phyloP scores from a whole-genome alignment of 768 basidiomycete species.

The Boletellus ananiceps region DNA sequence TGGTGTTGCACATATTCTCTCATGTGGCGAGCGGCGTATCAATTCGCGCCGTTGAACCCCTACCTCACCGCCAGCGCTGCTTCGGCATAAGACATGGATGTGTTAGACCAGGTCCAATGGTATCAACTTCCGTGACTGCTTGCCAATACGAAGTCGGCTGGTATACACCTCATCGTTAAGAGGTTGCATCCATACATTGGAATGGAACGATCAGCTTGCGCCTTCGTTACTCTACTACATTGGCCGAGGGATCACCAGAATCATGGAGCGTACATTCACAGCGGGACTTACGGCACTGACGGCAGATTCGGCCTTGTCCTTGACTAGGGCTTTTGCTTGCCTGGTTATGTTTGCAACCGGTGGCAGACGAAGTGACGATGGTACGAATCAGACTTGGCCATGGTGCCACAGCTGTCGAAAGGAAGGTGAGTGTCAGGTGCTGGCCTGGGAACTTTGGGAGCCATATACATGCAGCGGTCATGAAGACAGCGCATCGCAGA shows the following conservation, averaged over 20 bases:
- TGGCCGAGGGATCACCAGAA: slow-evolving; percentile 35
- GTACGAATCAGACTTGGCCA: no score
- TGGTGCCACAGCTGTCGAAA: not conserved
- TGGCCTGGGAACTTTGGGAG: not conserved
- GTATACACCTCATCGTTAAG: no score
- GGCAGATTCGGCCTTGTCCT: not conserved
- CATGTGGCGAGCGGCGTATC: not conserved
- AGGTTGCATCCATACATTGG: no score
- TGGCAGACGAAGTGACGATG: slow-evolving; percentile 46
- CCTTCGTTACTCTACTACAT: slow-evolving; percentile 22
- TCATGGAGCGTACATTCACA: slow-evolving; percentile 10
- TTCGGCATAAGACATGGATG: not conserved
- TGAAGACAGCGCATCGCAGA: slow-evolving; percentile 4
- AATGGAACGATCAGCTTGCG: no score
- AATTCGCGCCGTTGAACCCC: not conserved
- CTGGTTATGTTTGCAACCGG: slow-evolving; percentile 28
- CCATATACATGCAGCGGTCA: slow-evolving; percentile 25
- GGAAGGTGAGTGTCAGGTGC: not conserved
- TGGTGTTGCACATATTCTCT: not conserved
- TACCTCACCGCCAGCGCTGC: not conserved
- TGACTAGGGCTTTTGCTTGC: slow-evolving; percentile 2
- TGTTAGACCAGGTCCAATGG: not conserved
- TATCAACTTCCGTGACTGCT: not conserved
- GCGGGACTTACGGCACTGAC: slow-evolving; percentile 18
- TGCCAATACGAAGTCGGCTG: not conserved